Evolutionary conservation across 306 rosid species (phyloP).

Genomic region (Ormosia emarginata): DNA sequence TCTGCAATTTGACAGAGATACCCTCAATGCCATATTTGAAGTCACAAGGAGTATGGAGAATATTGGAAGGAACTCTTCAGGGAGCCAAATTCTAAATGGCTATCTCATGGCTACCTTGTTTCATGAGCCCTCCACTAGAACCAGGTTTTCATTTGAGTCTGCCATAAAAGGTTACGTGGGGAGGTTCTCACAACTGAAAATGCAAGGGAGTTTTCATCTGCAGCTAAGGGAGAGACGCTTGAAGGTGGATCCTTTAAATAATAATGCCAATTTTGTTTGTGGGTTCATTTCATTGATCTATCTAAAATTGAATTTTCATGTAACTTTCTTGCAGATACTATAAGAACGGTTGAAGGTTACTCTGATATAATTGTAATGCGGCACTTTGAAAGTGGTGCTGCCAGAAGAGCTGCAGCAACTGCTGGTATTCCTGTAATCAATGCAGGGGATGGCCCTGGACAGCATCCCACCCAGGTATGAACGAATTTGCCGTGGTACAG

Average conservation of each 20-base stretch:
- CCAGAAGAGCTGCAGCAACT: conserved; percentile 79
- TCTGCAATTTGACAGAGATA: conserved; percentile 77
- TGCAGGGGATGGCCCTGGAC: conserved; percentile 99
- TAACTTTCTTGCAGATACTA: conserved; percentile 58
- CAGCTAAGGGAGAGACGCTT: conserved; percentile 94
- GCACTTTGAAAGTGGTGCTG: conserved; percentile 97
- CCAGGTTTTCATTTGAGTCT: conserved; percentile 94
- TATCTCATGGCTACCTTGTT: conserved; percentile 98
- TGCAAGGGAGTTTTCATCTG: conserved; percentile 94
- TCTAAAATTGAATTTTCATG: background rate
- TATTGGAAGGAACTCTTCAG: conserved; percentile 55
- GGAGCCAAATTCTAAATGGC: conserved; percentile 80
- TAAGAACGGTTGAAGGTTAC: conserved; percentile 89
- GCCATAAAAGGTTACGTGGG: conserved; percentile 93
- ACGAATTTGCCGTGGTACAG: background rate
- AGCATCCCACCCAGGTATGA: conserved; percentile 87
- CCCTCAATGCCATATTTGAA: conserved; percentile 62
- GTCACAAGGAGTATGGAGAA: conserved; percentile 83
- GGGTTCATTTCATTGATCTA: background rate
- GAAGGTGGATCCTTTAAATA: conserved; percentile 48
- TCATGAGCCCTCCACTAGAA: too few species aligned
- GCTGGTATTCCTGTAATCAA: conserved; percentile 83
- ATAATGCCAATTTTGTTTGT: background rate
- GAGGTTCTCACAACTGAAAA: conserved; percentile 95
- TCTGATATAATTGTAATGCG: conserved; percentile 90